These are phyloP conservation scores for Clathrospora elynae DNA, from an alignment of 2,329 filamentous ascomycete genomes.

Conservation along the genomic window DNA sequence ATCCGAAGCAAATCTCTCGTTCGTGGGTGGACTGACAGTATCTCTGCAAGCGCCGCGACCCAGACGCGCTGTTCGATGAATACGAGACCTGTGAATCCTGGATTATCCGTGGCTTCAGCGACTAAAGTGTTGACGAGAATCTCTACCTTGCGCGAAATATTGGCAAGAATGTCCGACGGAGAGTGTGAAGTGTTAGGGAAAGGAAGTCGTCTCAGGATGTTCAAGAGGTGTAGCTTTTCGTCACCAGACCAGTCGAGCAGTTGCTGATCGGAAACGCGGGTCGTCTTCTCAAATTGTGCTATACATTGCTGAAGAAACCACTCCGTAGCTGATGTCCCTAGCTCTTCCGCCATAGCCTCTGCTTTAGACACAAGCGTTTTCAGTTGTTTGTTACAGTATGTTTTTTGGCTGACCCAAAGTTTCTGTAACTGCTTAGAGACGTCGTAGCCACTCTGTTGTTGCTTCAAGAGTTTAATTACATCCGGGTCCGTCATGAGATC, in stretches of 20 bases:
- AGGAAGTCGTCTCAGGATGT: conserved; percentile 25
- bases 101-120: conserved; percentile 32
- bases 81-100: conserved; percentile 50
- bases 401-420: conserved; percentile 39
- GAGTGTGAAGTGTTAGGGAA: conserved; percentile 2
- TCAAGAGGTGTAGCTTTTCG: conserved; percentile 46
- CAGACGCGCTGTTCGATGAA: conserved; percentile 55
- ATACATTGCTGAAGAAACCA: conserved; percentile 50
- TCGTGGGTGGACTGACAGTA: conserved; percentile 42
- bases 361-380: conserved; percentile 42
- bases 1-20: conserved; percentile 45
- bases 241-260: conserved; percentile 38
- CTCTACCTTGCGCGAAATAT: conserved; percentile 45
- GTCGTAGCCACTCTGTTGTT: conserved; percentile 29
- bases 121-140: conserved; percentile 46
- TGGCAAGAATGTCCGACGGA: conserved; percentile 19
- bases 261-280: conserved; percentile 25
- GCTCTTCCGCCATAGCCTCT: conserved; percentile 42
- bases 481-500: conserved; percentile 51
- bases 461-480: conserved; percentile 39
- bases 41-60: conserved; percentile 50
- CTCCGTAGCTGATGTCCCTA: conserved; percentile 47
- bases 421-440: conserved; percentile 32
- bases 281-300: conserved; percentile 26
- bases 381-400: conserved; percentile 50